These are phyloP conservation scores for Lichenothelia convexa DNA, from an alignment of 495 filamentous ascomycete species.

Conservation along the genomic window DNA sequence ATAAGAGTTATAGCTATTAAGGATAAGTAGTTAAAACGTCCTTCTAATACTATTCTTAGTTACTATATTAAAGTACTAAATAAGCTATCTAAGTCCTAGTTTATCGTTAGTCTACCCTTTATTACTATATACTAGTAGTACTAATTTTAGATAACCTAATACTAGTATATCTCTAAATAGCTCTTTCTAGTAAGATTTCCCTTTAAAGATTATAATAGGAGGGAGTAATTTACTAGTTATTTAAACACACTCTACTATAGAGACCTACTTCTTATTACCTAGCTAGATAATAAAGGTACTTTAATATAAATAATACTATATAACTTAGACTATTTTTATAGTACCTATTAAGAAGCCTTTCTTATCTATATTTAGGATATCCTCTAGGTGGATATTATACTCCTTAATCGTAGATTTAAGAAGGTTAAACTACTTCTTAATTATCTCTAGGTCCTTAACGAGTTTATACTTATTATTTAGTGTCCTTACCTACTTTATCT, in stretches of 20 bases:
- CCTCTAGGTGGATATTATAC: conserved; percentile 6
- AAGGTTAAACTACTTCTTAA: too few species aligned
- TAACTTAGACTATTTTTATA: neutral
- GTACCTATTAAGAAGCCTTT: conserved; percentile 14
- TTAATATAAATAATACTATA: conserved; percentile 1
- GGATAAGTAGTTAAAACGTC: conserved; percentile 3
- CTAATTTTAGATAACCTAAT: conserved; percentile 6
- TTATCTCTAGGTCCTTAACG: too few species aligned
- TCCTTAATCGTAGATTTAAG: conserved; percentile 8
- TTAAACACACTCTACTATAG: conserved; percentile 7
- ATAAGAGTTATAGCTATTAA: conserved; percentile 11
- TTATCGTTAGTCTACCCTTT: conserved; percentile 10
- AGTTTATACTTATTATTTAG: too few species aligned
- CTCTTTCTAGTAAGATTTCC: neutral
- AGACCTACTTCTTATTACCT: conserved; percentile 7
- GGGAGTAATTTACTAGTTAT: conserved; percentile 8
- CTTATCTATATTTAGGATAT: conserved; percentile 15
- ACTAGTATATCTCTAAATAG: conserved; percentile 5
- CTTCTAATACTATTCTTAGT: conserved; percentile 5
- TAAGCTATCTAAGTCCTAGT: conserved; percentile 8
- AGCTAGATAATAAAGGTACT: conserved; percentile 2
- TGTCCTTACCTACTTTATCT: too few species aligned
- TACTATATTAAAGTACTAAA: conserved; percentile 8
- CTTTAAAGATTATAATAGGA: conserved; percentile 9
- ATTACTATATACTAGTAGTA: conserved; percentile 4